Percentiles rank a stretch among this genome's conserved stretches.
Conservation (phyloP, 2,329 filamentous ascomycete genomes). For the Colletotrichum viniferum region DNA sequence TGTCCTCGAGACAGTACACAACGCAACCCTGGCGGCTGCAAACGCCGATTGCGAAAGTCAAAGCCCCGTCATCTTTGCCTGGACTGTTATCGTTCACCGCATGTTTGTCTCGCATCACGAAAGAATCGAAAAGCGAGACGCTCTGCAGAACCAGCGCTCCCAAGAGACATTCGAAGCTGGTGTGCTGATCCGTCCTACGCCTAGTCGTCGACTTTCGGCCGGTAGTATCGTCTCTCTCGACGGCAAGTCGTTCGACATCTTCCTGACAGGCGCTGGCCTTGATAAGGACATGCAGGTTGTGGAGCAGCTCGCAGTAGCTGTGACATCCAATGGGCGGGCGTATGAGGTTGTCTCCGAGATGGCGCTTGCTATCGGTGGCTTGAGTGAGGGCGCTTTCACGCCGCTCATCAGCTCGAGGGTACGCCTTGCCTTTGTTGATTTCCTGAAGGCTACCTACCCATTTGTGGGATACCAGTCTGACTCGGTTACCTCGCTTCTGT, state of each 20-base stretch:
- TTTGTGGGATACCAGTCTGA: conserved; percentile 76
- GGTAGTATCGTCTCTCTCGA: conserved; percentile 68
- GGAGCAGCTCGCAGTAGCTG: conserved; percentile 53
- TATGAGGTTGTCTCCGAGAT: conserved; percentile 60
- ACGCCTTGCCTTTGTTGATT: conserved; percentile 69
- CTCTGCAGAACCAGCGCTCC: conserved; percentile 62
- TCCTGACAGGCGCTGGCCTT: conserved; percentile 54
- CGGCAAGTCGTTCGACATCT: conserved; percentile 62
- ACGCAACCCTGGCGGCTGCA: conserved; percentile 67
- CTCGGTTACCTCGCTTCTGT: conserved; percentile 68
- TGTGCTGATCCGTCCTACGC: conserved; percentile 41
- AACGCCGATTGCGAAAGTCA: conserved; percentile 63
- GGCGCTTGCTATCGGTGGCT: conserved; percentile 50
- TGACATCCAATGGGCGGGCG: conserved; percentile 54
- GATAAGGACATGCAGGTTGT: conserved; percentile 57
- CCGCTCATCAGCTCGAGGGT: conserved; percentile 65
- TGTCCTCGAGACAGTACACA: conserved; percentile 75
- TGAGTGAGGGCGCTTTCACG: conserved; percentile 52
- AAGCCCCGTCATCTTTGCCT: conserved; percentile 78
- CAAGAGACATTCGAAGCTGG: conserved; percentile 60
- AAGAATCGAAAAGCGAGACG: conserved; percentile 64
- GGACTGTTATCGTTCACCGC: conserved; percentile 76
- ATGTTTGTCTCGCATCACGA: conserved; percentile 69
- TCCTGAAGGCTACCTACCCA: conserved; percentile 70
- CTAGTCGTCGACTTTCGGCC: conserved; percentile 60